Evolutionary conservation across 805 yeast genomes (phyloP).

Genomic region (Kodamaea kakaduensis): DNA sequence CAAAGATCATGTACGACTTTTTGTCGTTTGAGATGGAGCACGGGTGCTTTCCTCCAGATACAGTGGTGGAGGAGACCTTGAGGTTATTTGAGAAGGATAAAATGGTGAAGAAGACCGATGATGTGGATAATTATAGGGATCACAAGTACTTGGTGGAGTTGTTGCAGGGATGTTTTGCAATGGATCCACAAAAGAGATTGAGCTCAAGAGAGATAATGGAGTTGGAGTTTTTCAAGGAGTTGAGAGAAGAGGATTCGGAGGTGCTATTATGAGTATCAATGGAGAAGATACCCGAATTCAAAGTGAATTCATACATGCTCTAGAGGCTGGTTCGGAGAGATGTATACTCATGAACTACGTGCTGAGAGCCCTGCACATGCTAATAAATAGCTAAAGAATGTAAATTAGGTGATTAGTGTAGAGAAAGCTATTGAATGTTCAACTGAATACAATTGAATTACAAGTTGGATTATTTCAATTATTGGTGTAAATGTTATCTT

Average conservation of each 20-base stretch:
- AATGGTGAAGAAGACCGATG: conserved; percentile 23
- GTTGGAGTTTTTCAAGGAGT: conserved; percentile 56
- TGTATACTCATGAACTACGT: too few species aligned
- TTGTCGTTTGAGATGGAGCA: conserved; percentile 44
- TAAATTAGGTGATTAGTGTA: too few species aligned
- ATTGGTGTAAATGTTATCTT: too few species aligned
- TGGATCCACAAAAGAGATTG: conserved; percentile 56
- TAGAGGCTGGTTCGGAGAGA: too few species aligned
- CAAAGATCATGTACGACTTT: conserved; percentile 26
- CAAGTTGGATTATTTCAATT: too few species aligned
- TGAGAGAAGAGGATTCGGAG: conserved; percentile 31
- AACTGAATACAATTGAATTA: too few species aligned
- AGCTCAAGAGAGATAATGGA: conserved; percentile 54
- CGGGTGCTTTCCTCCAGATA: conserved; percentile 63
- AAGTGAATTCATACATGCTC: too few species aligned
- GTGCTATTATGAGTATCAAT: conserved; percentile 24
- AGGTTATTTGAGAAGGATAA: conserved; percentile 33
- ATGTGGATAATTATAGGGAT: conserved; percentile 31
- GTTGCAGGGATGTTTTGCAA: conserved; percentile 52
- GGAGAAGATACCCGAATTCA: too few species aligned
- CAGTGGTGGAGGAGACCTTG: conserved; percentile 66
- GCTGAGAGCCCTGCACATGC: too few species aligned
- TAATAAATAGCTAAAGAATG: too few species aligned
- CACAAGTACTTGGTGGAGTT: conserved; percentile 50
- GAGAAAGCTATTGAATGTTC: too few species aligned